These are phyloP conservation scores for Hygrophorus russula DNA, from an alignment of 768 basidiomycete species.

Conservation along the genomic window DNA sequence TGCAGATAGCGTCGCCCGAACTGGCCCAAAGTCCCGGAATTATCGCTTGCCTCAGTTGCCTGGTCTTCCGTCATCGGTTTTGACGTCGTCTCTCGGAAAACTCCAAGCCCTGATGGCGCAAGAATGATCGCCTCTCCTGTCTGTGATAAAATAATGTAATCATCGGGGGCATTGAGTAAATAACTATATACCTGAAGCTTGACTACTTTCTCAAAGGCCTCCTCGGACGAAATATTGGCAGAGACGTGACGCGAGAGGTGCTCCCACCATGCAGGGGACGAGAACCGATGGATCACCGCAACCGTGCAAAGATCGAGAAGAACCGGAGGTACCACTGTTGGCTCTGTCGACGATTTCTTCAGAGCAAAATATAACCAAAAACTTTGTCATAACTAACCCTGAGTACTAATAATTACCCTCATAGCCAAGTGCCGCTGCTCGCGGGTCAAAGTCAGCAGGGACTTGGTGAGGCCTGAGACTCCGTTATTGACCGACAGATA, in stretches of 20 bases:
- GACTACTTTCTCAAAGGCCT: conserved; percentile 59
- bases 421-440: conserved; percentile 66
- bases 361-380: background rate
- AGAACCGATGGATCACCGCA: conserved; percentile 61
- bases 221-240: conserved; percentile 43
- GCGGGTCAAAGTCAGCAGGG: conserved; percentile 46
- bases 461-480: conserved; percentile 43
- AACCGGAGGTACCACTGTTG: conserved; percentile 59
- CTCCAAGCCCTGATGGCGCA: conserved; percentile 49
- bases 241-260: conserved; percentile 60
- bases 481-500: conserved; percentile 41
- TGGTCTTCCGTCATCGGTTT: too few species aligned
- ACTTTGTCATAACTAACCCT: conserved; percentile 30
- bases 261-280: conserved; percentile 68
- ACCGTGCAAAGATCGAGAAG: conserved; percentile 58
- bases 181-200: conserved; percentile 39
- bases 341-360: conserved; percentile 31
- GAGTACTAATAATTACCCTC: conserved; percentile 65
- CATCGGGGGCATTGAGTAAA: background rate
- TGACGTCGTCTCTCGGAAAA: conserved; percentile 17
- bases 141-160: conserved; percentile 20
- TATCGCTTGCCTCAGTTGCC: too few species aligned
- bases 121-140: conserved; percentile 64
- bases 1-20: conserved; percentile 50
- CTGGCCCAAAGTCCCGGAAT: conserved; percentile 21